Percentiles rank a stretch among this genome's conserved stretches.
Evolutionary conservation across 164 flowering plant genomes (phyloP).

Genomic region (Chloranthus sessilifolius): DNA sequence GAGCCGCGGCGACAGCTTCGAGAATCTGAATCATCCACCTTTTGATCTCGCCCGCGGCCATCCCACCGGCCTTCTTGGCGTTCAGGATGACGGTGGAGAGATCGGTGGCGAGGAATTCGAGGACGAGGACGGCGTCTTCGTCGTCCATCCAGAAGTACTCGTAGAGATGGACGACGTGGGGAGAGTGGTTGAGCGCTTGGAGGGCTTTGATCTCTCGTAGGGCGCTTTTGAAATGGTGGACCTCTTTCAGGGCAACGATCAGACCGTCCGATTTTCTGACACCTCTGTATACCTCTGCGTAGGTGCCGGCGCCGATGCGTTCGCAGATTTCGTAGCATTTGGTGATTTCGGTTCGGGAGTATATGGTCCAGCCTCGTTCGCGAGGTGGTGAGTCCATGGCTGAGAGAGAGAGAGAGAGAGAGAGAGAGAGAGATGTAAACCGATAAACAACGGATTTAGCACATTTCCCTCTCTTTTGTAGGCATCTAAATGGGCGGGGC

Average conservation of each 20-base stretch:
- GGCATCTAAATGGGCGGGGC: too few relatives aligned
- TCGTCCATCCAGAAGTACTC: slow-evolving; percentile 91
- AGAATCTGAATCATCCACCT: slow-evolving; percentile 86
- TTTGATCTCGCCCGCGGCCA: slow-evolving; percentile 60
- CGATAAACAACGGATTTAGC: too few relatives aligned
- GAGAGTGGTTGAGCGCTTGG: slow-evolving; percentile 46
- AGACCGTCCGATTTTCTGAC: slow-evolving; percentile 57
- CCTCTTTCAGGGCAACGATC: slow-evolving; percentile 80
- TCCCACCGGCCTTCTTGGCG: slow-evolving; percentile 47
- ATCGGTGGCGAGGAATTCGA: slow-evolving; percentile 72
- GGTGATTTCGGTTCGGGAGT: slow-evolving; percentile 66
- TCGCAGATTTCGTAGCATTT: slow-evolving; percentile 62
- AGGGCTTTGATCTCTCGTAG: slow-evolving; percentile 87
- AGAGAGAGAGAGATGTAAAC: too few relatives aligned
- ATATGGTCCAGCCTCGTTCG: slow-evolving; percentile 81
- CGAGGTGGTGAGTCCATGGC: too few relatives aligned
- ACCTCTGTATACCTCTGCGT: slow-evolving; percentile 76
- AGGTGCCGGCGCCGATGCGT: slow-evolving; percentile 79
- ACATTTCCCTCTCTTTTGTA: too few relatives aligned
- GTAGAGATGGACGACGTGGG: slow-evolving; percentile 62
- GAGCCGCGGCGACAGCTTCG: slow-evolving; percentile 66
- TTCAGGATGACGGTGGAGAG: slow-evolving; percentile 52
- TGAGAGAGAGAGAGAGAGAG: too few relatives aligned
- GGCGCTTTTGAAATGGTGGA: slow-evolving; percentile 83
- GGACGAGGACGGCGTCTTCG: slow-evolving; percentile 81